Percentiles rank a stretch among this genome's conserved stretches.
phyloP scores from a whole-genome alignment of 2,329 filamentous ascomycete genomes.

The Pestalotiopsis sp. region DNA sequence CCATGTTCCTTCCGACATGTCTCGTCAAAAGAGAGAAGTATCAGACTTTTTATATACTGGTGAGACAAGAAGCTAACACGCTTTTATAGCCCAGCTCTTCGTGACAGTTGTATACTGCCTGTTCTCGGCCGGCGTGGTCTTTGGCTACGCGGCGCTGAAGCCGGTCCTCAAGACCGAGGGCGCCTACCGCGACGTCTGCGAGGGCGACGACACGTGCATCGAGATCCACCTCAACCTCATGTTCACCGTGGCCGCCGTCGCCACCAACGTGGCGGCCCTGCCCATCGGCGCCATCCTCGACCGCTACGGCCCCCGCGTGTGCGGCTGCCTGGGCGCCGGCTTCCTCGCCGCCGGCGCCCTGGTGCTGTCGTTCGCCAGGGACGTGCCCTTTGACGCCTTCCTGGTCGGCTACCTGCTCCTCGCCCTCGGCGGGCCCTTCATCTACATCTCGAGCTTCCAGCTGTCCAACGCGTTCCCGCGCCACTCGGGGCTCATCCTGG shows the following conservation, averaged over 20 bases:
- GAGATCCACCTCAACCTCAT: slow-evolving; percentile 79
- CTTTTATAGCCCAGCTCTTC: slow-evolving; percentile 64
- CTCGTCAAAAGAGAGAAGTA: not conserved
- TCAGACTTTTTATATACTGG: not conserved
- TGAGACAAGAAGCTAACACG: slow-evolving; percentile 9
- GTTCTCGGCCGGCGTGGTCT: slow-evolving; percentile 77
- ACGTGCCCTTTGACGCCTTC: slow-evolving; percentile 73
- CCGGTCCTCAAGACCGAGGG: slow-evolving; percentile 75
- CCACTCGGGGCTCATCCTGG: slow-evolving; percentile 77
- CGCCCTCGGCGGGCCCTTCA: slow-evolving; percentile 77
- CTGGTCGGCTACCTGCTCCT: slow-evolving; percentile 76
- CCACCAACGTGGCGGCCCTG: slow-evolving; percentile 83
- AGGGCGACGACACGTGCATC: slow-evolving; percentile 43
- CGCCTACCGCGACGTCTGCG: slow-evolving; percentile 69
- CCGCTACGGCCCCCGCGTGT: slow-evolving; percentile 76
- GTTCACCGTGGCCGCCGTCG: slow-evolving; percentile 89
- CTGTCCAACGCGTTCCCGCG: slow-evolving; percentile 82
- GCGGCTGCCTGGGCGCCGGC: slow-evolving; percentile 70
- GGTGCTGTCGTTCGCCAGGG: slow-evolving; percentile 69
- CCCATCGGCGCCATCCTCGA: slow-evolving; percentile 87
- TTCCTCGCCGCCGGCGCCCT: slow-evolving; percentile 72
- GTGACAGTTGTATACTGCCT: slow-evolving; percentile 74
- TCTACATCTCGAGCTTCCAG: slow-evolving; percentile 83
- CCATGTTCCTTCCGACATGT: not conserved
- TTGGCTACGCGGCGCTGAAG: slow-evolving; percentile 85